A percentile compares a stretch with the other conserved stretches of the same genome.
Evolutionary conservation across 148 eudicot genomes (phyloP).

Genomic region (Silene conica): DNA sequence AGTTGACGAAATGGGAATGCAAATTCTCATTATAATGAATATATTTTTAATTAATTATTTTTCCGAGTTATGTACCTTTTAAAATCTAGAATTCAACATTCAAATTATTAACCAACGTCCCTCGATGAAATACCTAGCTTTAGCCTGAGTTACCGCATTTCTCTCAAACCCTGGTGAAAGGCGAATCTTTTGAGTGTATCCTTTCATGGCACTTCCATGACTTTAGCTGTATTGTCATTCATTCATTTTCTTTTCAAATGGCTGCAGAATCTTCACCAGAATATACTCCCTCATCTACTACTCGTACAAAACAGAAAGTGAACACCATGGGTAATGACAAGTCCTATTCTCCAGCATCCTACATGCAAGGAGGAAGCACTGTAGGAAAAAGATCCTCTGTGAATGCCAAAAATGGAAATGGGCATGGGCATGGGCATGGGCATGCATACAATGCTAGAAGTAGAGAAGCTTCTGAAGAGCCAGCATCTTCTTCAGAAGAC

Average conservation of each 20-base stretch:
- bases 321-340: conserved; percentile 26
- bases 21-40: background rate
- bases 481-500: conserved; percentile 52
- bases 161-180: background rate
- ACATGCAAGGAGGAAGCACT: conserved; percentile 21
- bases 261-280: conserved; percentile 52
- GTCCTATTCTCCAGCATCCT: conserved; percentile 19
- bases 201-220: background rate
- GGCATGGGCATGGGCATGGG: conserved; percentile 26
- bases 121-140: background rate
- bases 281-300: conserved; percentile 29
- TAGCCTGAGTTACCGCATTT: background rate
- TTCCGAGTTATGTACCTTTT: background rate
- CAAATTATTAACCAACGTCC: background rate
- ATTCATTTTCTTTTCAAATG: background rate
- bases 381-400: conserved; percentile 18
- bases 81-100: background rate
- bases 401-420: conserved; percentile 34
- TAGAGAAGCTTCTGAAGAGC: conserved; percentile 33
- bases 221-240: background rate
- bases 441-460: conserved; percentile 24
- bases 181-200: background rate
- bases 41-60: background rate
- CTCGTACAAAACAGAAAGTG: conserved; percentile 33
- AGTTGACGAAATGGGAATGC: background rate